Conservation (phyloP, 225 moss, liverwort and hornwort species). For the Polytrichum commune region DNA sequence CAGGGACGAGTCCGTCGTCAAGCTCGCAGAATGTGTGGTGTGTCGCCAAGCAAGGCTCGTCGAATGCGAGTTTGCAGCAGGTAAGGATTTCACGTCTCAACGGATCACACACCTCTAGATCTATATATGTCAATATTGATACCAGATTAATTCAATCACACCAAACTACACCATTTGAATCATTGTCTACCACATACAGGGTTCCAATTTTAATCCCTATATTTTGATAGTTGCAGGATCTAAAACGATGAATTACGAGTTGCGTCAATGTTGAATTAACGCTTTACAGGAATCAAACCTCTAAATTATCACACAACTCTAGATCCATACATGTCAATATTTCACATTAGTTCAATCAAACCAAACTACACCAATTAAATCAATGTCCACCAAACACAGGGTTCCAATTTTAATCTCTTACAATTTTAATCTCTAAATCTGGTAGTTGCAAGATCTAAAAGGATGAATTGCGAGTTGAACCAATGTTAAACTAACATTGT, state of each 20-base stretch:
- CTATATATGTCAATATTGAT: neutral
- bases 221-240: neutral
- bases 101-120: neutral
- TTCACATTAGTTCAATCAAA: too few species aligned
- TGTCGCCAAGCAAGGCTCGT: conserved; percentile 30
- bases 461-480: too few species aligned
- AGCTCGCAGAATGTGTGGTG: conserved; percentile 35
- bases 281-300: neutral
- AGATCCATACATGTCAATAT: neutral
- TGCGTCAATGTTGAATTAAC: neutral
- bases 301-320: neutral
- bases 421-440: too few species aligned
- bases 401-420: too few species aligned
- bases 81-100: conserved; percentile 8
- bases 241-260: too few species aligned
- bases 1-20: neutral
- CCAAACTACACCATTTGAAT: neutral
- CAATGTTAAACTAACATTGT: too few species aligned
- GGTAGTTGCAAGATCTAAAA: too few species aligned
- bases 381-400: too few species aligned
- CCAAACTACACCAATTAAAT: too few species aligned
- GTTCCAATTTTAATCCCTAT: neutral
- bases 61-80: conserved; percentile 48
- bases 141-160: too few species aligned
- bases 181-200: neutral